Evolutionary conservation across 192 early-diverging fungal species (phyloP), one percentile per base, ranked within the genome.

Genomic region (Backusella westeae): DNA sequence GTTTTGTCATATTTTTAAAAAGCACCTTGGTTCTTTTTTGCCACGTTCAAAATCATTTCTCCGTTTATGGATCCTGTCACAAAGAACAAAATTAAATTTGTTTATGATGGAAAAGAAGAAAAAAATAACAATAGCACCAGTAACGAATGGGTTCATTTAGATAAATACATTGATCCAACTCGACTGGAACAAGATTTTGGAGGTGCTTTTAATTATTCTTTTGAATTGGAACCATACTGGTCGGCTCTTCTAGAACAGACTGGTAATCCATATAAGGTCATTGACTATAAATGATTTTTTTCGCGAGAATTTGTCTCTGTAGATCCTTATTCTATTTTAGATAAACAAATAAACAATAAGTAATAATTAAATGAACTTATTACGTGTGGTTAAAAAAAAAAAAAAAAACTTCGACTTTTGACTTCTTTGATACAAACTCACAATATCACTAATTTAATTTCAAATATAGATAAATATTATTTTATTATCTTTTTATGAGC

Each of bases 11-110:
- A 7, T 68, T 49, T 21, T 17, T 65, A 44, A n/a, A 77, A 71
- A 88, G 93, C 95, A 42, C 93, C 92, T 52, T 94, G 91, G 92
- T 91, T 95, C 78, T 92, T 97, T 80, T 90, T 89, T 80, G 90
- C 87, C 8, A 93, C 95, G 76, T 95, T 93, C 81, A 93, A 88
- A 80, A 53, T 95, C 29, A 87, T 98, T 32, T 89, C 91, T 44
- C 94, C 95, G 8, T 96, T 96, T 76, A 89, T 98, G 71, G 95
- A 98, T 81, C 95, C 94, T 3, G 91, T 96, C 63, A 98, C 96
- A 46, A 89, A 89, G 53, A 78, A 82, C 14, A 98, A 98, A 80
- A 91, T 98, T 72, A 89, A 94, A 35, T 94, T 98, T 81, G 91
- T 93, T 23, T 85, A 93, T 70, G 85, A 89, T 38, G 79, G 77